Percentiles rank a stretch among this genome's conserved stretches.
Conservation (phyloP, 495 filamentous ascomycete genomes). For the Trichocladium antarcticum region DNA sequence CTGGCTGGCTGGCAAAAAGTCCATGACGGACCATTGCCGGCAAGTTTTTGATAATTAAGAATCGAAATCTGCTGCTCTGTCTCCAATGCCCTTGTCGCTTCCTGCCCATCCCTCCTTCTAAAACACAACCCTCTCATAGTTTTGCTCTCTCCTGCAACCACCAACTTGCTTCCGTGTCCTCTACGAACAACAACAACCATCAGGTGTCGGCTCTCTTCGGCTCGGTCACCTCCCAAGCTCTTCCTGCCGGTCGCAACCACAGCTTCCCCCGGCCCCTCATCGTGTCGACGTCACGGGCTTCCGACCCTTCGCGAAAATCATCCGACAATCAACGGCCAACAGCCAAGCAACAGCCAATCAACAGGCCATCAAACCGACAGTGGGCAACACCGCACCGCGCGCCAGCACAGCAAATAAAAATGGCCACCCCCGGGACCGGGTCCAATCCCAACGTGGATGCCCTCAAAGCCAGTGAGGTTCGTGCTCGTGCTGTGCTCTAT, state of each 20-base stretch:
- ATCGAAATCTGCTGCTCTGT: constrained; percentile 2
- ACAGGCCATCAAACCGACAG: neutral
- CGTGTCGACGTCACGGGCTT: constrained; percentile 3
- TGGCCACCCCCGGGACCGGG: constrained; percentile 27
- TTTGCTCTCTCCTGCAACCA: neutral
- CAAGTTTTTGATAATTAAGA: constrained; percentile 6
- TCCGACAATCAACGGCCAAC: neutral
- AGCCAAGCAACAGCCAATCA: neutral
- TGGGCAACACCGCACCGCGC: constrained; percentile 1
- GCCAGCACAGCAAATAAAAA: constrained; percentile 18
- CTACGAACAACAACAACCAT: neutral
- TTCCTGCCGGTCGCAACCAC: neutral
- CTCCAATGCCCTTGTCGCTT: constrained; percentile 5
- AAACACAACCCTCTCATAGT: neutral
- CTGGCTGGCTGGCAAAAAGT: neutral
- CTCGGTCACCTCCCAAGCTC: too few relatives aligned
- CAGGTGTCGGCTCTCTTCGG: neutral
- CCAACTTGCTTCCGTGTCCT: neutral
- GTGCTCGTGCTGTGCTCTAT: constrained; percentile 12
- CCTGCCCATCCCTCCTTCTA: constrained; percentile 4
- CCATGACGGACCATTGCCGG: constrained; percentile 1
- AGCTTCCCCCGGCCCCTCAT: neutral
- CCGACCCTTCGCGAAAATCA: neutral
- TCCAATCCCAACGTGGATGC: constrained; percentile 22
- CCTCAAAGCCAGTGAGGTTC: constrained; percentile 40